Conservation (phyloP, 116 monocot genomes). For the Iris pallida region DNA sequence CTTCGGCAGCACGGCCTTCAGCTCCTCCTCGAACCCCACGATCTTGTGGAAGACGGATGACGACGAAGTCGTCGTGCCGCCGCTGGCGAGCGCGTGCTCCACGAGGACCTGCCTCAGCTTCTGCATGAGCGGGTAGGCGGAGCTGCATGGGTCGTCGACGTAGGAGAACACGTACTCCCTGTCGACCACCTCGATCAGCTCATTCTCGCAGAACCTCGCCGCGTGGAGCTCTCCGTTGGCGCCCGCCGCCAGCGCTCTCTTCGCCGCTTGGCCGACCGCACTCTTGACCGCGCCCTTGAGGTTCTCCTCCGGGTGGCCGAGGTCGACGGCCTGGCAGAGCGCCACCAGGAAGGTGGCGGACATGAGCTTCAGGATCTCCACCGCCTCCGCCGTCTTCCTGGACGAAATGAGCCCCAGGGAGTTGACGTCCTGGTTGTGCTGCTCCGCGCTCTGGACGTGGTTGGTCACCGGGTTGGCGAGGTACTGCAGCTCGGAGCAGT, state of each 20-base stretch:
- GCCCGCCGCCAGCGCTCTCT: no score
- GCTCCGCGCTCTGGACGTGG: constrained; percentile 92
- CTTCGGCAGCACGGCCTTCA: no score
- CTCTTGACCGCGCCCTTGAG: no score
- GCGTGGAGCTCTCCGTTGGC: no score
- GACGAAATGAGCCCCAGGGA: constrained; percentile 84
- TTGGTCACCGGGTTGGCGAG: constrained; percentile 80
- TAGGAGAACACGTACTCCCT: constrained; percentile 49
- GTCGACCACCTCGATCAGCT: constrained; percentile 41
- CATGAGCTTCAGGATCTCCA: constrained; percentile 57
- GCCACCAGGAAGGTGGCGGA: constrained; percentile 32
- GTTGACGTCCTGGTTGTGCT: constrained; percentile 59
- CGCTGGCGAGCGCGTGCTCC: no score
- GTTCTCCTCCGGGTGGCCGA: no score
- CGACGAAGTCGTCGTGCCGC: no score
- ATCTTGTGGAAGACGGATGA: no score
- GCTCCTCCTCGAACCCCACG: no score
- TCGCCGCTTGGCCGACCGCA: no score
- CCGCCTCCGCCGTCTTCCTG: constrained; percentile 33
- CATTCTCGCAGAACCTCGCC: constrained; percentile 59
- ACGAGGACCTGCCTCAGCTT: constrained; percentile 37
- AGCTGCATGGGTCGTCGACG: constrained; percentile 59
- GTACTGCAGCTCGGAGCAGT: constrained; percentile 57
- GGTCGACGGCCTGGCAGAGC: constrained; percentile 29
- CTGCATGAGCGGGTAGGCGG: constrained; percentile 29